Evolutionary conservation across 148 eudicot species (phyloP).

Genomic region (Rhododendron williamsianum): DNA sequence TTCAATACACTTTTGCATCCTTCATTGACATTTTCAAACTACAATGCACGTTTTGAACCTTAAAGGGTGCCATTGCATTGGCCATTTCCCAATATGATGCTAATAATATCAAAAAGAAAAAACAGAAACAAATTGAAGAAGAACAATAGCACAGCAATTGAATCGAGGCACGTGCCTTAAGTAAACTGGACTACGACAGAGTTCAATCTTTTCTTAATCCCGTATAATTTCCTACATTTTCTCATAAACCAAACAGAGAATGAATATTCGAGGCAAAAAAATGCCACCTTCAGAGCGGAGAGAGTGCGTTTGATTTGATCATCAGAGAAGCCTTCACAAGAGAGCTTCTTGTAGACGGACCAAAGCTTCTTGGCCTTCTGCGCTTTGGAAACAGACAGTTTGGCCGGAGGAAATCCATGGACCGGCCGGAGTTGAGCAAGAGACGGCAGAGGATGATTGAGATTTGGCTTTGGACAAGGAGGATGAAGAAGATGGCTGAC

Average conservation of each 20-base stretch:
- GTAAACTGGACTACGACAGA: background rate
- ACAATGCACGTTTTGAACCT: background rate
- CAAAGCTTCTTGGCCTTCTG: constrained; percentile 79
- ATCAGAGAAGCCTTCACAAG: constrained; percentile 84
- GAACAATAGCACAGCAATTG: background rate
- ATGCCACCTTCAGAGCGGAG: constrained; percentile 66
- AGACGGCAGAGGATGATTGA: constrained; percentile 58
- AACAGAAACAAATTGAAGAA: background rate
- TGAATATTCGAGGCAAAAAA: background rate
- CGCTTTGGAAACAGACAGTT: constrained; percentile 54
- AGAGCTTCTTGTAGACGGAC: constrained; percentile 71
- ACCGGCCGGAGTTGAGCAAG: constrained; percentile 54
- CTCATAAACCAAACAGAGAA: background rate
- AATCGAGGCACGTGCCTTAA: too few relatives aligned
- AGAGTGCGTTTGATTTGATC: constrained; percentile 77
- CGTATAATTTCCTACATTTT: background rate
- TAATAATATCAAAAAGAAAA: background rate
- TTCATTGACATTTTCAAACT: background rate
- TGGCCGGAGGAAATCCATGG: constrained; percentile 18
- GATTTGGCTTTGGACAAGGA: constrained; percentile 32
- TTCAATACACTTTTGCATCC: background rate
- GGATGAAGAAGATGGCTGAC: constrained; percentile 26
- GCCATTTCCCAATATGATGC: background rate
- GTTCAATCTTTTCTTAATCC: background rate
- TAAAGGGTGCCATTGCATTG: too few relatives aligned